These are phyloP conservation scores for Tolypocladium pustulatum DNA, from an alignment of 2,329 filamentous ascomycete species.

Conservation along the genomic window DNA sequence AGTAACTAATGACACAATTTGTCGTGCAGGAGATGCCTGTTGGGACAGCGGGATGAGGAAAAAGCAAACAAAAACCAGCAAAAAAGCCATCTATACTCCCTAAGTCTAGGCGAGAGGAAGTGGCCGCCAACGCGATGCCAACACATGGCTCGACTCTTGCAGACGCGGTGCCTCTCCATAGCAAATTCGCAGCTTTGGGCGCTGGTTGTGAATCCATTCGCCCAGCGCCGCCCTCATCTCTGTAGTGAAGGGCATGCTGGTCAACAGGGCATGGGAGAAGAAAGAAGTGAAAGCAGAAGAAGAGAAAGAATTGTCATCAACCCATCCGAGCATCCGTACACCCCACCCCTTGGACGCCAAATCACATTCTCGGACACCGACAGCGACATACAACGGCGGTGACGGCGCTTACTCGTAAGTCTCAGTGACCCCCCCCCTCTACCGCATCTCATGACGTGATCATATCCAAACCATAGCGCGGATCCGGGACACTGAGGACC, in stretches of 20 bases:
- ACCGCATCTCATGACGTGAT: constrained; percentile 27
- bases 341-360: neutral
- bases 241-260: neutral
- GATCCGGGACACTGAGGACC: constrained; percentile 40
- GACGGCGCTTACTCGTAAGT: neutral
- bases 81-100: neutral
- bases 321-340: neutral
- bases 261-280: neutral
- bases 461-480: constrained; percentile 43
- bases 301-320: neutral
- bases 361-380: neutral
- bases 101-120: neutral
- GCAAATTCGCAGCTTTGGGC: neutral
- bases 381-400: neutral
- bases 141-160: constrained; percentile 1
- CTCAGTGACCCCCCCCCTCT: constrained; percentile 1
- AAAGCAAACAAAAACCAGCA: constrained; percentile 1
- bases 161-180: neutral
- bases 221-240: neutral
- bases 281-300: neutral
- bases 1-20: neutral
- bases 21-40: neutral
- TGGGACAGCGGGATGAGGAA: neutral
- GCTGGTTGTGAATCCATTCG: neutral
- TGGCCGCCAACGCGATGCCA: constrained; percentile 1